Base-by-base conservation (phyloP, 148 eudicot genomes). In the Cornus controversa region DNA sequence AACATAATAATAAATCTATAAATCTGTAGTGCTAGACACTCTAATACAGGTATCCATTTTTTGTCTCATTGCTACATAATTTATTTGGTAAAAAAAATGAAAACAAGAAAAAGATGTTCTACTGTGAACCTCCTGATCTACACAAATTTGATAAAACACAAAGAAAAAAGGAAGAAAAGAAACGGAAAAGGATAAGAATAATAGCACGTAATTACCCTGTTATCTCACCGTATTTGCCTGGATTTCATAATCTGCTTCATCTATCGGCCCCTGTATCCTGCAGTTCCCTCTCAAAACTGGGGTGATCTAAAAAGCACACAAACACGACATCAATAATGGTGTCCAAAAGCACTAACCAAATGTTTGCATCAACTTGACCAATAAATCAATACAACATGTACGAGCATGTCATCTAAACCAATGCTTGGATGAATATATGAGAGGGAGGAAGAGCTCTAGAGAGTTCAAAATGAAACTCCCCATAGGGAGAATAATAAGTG, bases 161-260 rank as follows among this genome's bases (percentile, higher is more conserved):
- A n/a, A n/a, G 2, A 28, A 54, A 29, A 58, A 53, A 6, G 1
- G 28, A 25, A 74, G 22, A 47, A 47, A 64, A 27, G 27, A 13
- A 58, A 80, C 7, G 9, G 29, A 53, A 53, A 36, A 75, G 60
- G 67, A 69, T 20, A 53, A 73, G 26, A 71, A 58, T 28, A 23
- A 75, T 15, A 40, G 26, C 16, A 36, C 36, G 68, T 68, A 29
- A 73, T 79, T 77, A 81, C 80, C 81, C 73, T 64, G 74, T 54
- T 53, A 77, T 73, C 87, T 79, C 83, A 79, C 87, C 85, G 40
- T 79, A 76, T 76, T 71, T 10, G 76, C 53, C 75, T 53, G 79
- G 53, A 73, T 31, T 74, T 80, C 53, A 67, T 23, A 60, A 40
- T 62, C 66, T 18, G 66, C 50, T 69, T 82, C 83, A 40, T 70